Percentiles rank a stretch among this genome's conserved stretches.
phyloP scores from a whole-genome alignment of 352 stramenopile species.

The Phytophthora capsici region DNA sequence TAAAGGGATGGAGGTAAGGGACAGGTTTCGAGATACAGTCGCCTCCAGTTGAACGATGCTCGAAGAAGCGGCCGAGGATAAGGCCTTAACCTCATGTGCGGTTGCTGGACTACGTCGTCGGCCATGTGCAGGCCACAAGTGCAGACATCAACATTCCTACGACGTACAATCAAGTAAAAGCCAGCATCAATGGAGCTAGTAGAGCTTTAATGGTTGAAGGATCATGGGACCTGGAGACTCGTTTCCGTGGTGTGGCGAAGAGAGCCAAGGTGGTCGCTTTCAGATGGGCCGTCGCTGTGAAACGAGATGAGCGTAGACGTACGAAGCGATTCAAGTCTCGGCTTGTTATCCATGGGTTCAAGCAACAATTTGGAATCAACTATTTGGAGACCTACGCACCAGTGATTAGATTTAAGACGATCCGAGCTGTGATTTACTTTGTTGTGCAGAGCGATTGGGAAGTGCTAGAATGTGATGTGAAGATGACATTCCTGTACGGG shows the following conservation, averaged over 20 bases:
- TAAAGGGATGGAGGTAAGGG: neutral
- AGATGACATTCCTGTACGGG: neutral
- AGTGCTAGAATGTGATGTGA: no score
- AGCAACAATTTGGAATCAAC: no score
- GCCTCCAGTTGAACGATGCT: neutral
- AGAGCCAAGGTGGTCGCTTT: conserved; percentile 10
- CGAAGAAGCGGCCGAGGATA: conserved; percentile 3
- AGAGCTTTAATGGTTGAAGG: neutral
- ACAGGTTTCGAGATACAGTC: neutral
- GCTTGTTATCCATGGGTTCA: neutral
- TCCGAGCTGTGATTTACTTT: no score
- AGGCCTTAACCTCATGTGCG: no score
- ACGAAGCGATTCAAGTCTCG: neutral
- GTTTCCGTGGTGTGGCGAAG: neutral
- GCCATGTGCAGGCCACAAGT: neutral
- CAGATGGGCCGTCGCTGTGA: neutral
- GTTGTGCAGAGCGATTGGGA: no score
- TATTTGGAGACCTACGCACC: no score
- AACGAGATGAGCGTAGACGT: neutral
- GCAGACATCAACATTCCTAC: neutral
- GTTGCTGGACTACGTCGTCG: conserved; percentile 6
- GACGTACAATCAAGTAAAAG: neutral
- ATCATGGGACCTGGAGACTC: conserved; percentile 7
- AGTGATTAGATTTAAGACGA: no score
- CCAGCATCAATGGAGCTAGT: conserved; percentile 6